These are phyloP conservation scores for Pichia sp. DNA, from an alignment of 1,139 yeast genomes.

Conservation along the genomic window DNA sequence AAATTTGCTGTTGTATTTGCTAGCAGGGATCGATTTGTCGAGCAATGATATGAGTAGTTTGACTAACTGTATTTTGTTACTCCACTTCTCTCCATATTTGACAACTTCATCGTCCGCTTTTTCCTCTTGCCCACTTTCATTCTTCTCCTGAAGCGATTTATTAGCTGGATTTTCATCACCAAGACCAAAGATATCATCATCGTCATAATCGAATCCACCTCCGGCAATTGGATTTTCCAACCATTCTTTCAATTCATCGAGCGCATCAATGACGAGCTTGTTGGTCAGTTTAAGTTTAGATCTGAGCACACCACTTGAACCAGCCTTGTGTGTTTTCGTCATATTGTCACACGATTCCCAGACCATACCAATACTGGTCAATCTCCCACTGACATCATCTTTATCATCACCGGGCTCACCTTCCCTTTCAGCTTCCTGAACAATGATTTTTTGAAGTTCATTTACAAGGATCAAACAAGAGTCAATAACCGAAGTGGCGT, in stretches of 20 bases:
- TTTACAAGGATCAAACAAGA: conserved; percentile 1
- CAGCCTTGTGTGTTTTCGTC: conserved; percentile 34
- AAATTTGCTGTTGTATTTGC: conserved; percentile 24
- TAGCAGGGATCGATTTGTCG: conserved; percentile 44
- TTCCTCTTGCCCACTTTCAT: conserved; percentile 30
- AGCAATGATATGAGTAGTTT: conserved; percentile 49
- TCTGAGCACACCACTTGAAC: conserved; percentile 45
- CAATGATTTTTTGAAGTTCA: conserved; percentile 13
- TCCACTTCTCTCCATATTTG: conserved; percentile 41
- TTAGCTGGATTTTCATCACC: conserved; percentile 20
- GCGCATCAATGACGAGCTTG: conserved; percentile 50
- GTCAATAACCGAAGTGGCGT: conserved; percentile 7
- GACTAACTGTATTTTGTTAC: conserved; percentile 45
- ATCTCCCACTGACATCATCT: conserved; percentile 26
- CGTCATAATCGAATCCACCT: conserved; percentile 29
- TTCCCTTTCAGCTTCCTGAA: conserved; percentile 18
- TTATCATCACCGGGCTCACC: conserved; percentile 1
- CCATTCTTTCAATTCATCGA: conserved; percentile 63
- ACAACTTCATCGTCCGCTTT: conserved; percentile 29
- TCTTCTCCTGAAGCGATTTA: conserved; percentile 28
- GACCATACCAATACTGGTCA: conserved; percentile 53
- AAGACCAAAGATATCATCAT: conserved; percentile 35
- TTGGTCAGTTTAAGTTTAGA: conserved; percentile 39
- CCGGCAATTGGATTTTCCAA: conserved; percentile 46
- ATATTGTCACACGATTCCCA: conserved; percentile 56